Conservation (phyloP, 2,329 filamentous ascomycete genomes). For the Neonectria coccinea region DNA sequence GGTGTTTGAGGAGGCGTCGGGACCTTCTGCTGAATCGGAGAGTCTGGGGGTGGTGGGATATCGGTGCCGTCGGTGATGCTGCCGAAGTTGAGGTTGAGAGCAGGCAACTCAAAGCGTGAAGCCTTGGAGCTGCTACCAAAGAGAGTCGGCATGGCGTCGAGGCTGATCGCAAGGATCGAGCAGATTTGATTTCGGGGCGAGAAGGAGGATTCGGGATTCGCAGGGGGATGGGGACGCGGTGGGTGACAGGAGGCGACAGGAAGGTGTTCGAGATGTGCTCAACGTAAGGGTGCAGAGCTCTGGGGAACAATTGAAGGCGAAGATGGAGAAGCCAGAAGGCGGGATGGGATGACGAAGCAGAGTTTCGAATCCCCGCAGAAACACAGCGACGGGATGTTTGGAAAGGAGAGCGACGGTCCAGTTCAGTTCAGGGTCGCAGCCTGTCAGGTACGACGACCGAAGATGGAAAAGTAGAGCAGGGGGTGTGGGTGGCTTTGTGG, state of each 20-base stretch:
- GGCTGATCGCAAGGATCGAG: conserved; percentile 26
- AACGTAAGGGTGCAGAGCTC: conserved; percentile 3
- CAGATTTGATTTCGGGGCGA: conserved; percentile 32
- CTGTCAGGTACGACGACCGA: conserved; percentile 37
- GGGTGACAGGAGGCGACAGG: conserved; percentile 19
- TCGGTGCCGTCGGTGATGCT: conserved; percentile 71
- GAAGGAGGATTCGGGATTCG: conserved; percentile 26
- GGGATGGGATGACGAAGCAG: conserved; percentile 43
- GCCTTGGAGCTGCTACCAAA: conserved; percentile 45
- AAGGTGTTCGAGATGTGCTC: neutral
- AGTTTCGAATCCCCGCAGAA: conserved; percentile 46
- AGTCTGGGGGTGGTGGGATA: conserved; percentile 69
- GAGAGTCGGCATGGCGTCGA: conserved; percentile 49
- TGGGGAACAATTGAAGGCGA: conserved; percentile 14
- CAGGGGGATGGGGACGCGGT: conserved; percentile 31
- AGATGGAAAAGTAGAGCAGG: conserved; percentile 45
- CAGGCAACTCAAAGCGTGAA: conserved; percentile 67
- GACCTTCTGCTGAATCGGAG: conserved; percentile 62
- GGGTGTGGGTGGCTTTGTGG: conserved; percentile 43
- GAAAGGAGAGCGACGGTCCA: conserved; percentile 43
- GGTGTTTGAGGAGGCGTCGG: conserved; percentile 57
- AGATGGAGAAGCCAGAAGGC: conserved; percentile 33
- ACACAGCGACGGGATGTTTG: conserved; percentile 37
- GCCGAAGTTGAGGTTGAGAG: conserved; percentile 68
- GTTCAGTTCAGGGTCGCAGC: conserved; percentile 33